phyloP scores from a whole-genome alignment of 192 early-diverging fungal species.

The Coemansia sp. region DNA sequence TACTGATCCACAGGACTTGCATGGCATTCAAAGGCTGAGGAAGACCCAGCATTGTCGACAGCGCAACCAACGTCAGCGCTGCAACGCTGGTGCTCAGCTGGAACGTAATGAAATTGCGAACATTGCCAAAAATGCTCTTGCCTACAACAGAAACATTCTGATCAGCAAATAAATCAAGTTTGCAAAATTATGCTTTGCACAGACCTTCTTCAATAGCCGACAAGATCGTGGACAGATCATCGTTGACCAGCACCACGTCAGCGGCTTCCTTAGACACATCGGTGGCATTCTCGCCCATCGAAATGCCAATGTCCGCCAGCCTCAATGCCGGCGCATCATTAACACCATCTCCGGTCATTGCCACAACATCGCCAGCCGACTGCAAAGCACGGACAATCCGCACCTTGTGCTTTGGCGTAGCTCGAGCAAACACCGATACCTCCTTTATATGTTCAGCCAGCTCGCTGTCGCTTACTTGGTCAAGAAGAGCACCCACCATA shows the following conservation, averaged over 20 bases:
- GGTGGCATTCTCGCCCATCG: constrained; percentile 93
- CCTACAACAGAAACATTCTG: constrained; percentile 5
- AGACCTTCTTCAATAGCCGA: constrained; percentile 91
- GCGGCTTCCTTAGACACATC: constrained; percentile 96
- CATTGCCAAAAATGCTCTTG: constrained; percentile 97
- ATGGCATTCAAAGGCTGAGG: constrained; percentile 94
- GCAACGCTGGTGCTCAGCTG: constrained; percentile 93
- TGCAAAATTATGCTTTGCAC: background rate
- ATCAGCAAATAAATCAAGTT: no score
- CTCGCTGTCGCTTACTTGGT: constrained; percentile 62
- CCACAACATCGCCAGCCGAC: constrained; percentile 79
- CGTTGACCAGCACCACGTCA: constrained; percentile 95
- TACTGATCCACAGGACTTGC: constrained; percentile 96
- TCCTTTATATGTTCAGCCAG: constrained; percentile 61
- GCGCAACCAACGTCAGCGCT: constrained; percentile 83
- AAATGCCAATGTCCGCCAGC: constrained; percentile 93
- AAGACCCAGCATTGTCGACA: constrained; percentile 80
- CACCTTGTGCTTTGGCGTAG: constrained; percentile 86
- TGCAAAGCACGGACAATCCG: constrained; percentile 88
- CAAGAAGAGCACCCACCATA: constrained; percentile 71
- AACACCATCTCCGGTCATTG: constrained; percentile 96
- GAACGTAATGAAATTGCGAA: constrained; percentile 95
- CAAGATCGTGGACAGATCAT: constrained; percentile 90
- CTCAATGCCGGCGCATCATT: constrained; percentile 94
- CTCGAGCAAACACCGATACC: constrained; percentile 76